Evolutionary conservation across 805 yeast species (phyloP), one percentile per base, ranked within the genome.

Genomic region (Ogataea angusta): DNA sequence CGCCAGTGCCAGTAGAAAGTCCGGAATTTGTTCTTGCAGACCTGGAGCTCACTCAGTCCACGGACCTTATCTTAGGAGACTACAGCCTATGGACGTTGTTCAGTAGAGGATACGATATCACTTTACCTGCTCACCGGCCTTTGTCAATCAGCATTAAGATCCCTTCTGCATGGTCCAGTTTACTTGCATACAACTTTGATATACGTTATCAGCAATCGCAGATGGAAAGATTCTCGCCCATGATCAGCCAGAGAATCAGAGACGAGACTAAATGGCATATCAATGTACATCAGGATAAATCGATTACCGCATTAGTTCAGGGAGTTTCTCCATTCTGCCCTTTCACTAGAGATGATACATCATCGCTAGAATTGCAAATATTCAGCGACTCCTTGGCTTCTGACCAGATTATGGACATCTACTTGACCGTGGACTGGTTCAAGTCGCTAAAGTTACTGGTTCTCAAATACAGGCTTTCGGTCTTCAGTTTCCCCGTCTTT

Each of bases 191-290:
- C 54, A 48, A 51, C 16, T 51, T 62, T 34, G 65, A 61, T 38
- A 48, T 61, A 5, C 44, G 65, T 19, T 62, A 59, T 39, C 49
- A 47, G 30, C 51, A 51, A 16, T 54, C 62, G 4, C 47, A 41
- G 16, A 25, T 18, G 6, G 66, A 60, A 38, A 46, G 55, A 31
- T 84, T 82, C 52, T 61, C 75, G 15, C 85, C 95, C 1, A 68
- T 88, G 26, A 60, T 85, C 3, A 71, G 88, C 42, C 96, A 89
- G 59, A 74, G 75, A 64, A 66, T 77, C 4, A 64, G 68, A 9
- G 80, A 78, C 25, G 96, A 90, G 57, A 73, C 87, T 0, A 88
- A 87, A 62, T 90, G 91, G 89, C 85, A 80, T 52, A 62, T 83
- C 7, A 72, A 80, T 40, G 44, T 80, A 1, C 57, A 66, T 6